Evolutionary conservation across 2,329 filamentous ascomycete species (phyloP).

Genomic region (Diaporthe sp.): DNA sequence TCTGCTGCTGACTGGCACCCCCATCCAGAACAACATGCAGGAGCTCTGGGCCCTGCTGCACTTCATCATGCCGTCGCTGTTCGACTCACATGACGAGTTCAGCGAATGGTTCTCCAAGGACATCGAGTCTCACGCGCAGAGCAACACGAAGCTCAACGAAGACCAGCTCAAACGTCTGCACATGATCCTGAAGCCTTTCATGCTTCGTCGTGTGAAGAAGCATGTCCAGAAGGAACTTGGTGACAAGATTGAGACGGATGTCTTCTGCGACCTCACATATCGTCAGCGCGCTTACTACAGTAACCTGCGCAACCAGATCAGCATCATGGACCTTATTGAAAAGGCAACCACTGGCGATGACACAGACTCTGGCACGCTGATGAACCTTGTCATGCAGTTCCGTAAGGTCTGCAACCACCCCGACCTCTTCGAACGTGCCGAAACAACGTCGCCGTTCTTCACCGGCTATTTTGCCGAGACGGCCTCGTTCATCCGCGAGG

Average conservation of each 20-base stretch:
- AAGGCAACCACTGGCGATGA: conserved; percentile 96
- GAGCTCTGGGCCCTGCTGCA: conserved; percentile 97
- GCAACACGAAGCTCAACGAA: conserved; percentile 99
- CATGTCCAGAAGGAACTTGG: conserved; percentile 99
- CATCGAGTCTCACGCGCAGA: conserved; percentile 98
- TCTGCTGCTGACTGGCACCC: conserved; percentile 92
- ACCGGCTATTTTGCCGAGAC: conserved; percentile 93
- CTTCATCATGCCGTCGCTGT: conserved; percentile 99
- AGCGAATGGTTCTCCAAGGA: conserved; percentile 96
- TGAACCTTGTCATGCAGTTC: conserved; percentile 99
- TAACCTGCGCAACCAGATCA: conserved; percentile 95
- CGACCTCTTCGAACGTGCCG: conserved; percentile 94
- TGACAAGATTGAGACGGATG: conserved; percentile 97
- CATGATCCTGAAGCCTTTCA: conserved; percentile 99
- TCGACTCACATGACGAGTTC: conserved; percentile 93
- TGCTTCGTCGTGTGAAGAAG: conserved; percentile 99
- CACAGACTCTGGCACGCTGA: conserved; percentile 92
- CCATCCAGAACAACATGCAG: conserved; percentile 99
- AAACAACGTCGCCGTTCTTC: conserved; percentile 88
- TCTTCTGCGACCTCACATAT: conserved; percentile 97
- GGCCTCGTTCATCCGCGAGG: conserved; percentile 93
- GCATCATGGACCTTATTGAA: conserved; percentile 97
- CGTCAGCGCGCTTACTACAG: conserved; percentile 94
- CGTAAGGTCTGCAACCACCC: conserved; percentile 99
- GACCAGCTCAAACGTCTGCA: conserved; percentile 96